These are phyloP conservation scores for Lathyrus aphaca DNA, from an alignment of 306 rosid genomes.

Conservation along the genomic window DNA sequence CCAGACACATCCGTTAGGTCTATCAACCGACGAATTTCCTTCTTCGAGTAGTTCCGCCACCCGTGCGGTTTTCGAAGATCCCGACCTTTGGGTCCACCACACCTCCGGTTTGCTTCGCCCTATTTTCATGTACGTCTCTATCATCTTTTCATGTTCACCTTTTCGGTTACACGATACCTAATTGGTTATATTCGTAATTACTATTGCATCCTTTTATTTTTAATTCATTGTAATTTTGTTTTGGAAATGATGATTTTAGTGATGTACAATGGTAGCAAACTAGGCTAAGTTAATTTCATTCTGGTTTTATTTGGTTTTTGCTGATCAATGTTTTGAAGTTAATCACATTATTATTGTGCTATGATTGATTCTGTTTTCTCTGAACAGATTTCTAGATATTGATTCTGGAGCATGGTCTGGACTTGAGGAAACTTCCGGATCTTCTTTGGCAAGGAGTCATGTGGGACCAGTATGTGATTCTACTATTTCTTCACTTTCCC, in stretches of 20 bases:
- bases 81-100: conserved; percentile 71
- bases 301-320: not conserved
- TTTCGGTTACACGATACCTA: too few species aligned
- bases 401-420: conserved; percentile 84
- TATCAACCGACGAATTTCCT: conserved; percentile 26
- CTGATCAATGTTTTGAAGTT: not conserved
- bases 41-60: conserved; percentile 38
- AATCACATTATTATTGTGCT: not conserved
- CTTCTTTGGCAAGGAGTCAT: conserved; percentile 62
- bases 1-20: conserved; percentile 63
- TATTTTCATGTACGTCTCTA: conserved; percentile 55
- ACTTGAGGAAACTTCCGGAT: conserved; percentile 86
- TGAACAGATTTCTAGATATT: conserved; percentile 67
- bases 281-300: not conserved
- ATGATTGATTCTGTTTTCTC: not conserved
- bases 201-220: not conserved
- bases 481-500: not conserved
- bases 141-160: not conserved
- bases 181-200: not conserved
- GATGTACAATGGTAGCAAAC: not conserved
- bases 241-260: not conserved
- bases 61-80: conserved; percentile 59
- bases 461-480: conserved; percentile 79
- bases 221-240: not conserved
- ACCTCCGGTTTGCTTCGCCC: conserved; percentile 66